Evolutionary conservation across 345 rosid species (phyloP).

Genomic region (Dovyalis caffra): DNA sequence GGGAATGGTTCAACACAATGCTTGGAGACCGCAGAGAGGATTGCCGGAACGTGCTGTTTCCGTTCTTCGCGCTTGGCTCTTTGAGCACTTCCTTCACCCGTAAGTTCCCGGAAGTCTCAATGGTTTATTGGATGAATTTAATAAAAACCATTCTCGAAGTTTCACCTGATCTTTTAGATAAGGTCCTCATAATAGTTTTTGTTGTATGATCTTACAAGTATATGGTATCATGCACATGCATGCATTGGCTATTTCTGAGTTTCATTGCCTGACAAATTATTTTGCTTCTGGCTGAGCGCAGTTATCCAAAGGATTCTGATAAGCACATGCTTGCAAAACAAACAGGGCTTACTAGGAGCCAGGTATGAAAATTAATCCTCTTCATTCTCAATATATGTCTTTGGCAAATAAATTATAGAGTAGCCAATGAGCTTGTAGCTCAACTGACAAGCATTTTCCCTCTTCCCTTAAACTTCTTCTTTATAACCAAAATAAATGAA

Average conservation of each 20-base stretch:
- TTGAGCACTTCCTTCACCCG: constrained; percentile 91
- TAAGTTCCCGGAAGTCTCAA: constrained; percentile 23
- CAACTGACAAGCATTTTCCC: too few species aligned
- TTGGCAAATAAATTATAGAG: not conserved
- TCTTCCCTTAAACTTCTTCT: too few species aligned
- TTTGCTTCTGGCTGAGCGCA: constrained; percentile 11
- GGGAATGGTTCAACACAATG: constrained; percentile 55
- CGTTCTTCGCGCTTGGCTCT: constrained; percentile 80
- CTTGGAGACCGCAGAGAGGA: constrained; percentile 84
- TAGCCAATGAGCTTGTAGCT: too few species aligned
- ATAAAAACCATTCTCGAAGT: not conserved
- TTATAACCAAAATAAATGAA: too few species aligned
- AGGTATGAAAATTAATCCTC: constrained; percentile 33
- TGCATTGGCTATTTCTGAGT: not conserved
- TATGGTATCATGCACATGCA: not conserved
- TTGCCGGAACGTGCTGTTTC: constrained; percentile 77
- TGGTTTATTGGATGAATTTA: not conserved
- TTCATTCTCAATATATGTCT: not conserved
- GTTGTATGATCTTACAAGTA: not conserved
- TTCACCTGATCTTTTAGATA: not conserved
- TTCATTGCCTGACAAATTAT: not conserved
- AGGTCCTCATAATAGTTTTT: not conserved
- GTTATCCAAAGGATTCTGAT: constrained; percentile 83
- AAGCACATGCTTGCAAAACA: constrained; percentile 78
- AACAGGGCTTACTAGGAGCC: constrained; percentile 80